These are phyloP conservation scores for Globisporangium sylvaticum DNA, from an alignment of 352 stramenopile species.

Conservation along the genomic window DNA sequence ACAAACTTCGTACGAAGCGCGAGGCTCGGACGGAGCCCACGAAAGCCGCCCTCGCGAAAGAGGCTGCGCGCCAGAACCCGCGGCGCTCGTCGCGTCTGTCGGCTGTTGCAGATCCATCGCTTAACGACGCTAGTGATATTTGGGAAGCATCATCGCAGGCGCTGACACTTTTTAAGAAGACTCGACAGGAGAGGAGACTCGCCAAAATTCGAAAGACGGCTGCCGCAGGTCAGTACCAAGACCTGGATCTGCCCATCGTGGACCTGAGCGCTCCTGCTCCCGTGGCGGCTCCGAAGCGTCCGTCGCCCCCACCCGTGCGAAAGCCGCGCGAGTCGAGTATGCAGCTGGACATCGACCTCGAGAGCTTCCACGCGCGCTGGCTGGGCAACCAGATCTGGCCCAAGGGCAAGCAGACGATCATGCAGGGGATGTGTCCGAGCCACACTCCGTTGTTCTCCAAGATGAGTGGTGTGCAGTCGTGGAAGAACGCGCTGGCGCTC, in stretches of 20 bases:
- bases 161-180: not conserved
- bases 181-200: not conserved
- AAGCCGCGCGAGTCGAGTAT: conserved; percentile 16
- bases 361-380: conserved; percentile 40
- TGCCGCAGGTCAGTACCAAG: not conserved
- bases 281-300: not conserved
- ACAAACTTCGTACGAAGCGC: conserved; percentile 8
- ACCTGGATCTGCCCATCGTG: conserved; percentile 13
- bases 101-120: not conserved
- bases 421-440: conserved; percentile 40
- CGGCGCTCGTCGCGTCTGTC: conserved; percentile 25
- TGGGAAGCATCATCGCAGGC: not conserved
- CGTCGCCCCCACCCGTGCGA: not conserved
- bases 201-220: not conserved
- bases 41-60: not conserved
- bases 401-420: conserved; percentile 40
- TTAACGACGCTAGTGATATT: not conserved
- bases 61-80: conserved; percentile 8
- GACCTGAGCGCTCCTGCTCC: not conserved
- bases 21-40: not conserved
- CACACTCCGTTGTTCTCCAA: conserved; percentile 26
- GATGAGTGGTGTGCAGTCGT: conserved; percentile 52
- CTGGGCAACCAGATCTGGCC: conserved; percentile 53
- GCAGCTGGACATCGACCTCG: conserved; percentile 33
- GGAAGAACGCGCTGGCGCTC: conserved; percentile 47